Evolutionary conservation across 2,329 filamentous ascomycete genomes (phyloP).

Genomic region (Xylariaceae sp.): DNA sequence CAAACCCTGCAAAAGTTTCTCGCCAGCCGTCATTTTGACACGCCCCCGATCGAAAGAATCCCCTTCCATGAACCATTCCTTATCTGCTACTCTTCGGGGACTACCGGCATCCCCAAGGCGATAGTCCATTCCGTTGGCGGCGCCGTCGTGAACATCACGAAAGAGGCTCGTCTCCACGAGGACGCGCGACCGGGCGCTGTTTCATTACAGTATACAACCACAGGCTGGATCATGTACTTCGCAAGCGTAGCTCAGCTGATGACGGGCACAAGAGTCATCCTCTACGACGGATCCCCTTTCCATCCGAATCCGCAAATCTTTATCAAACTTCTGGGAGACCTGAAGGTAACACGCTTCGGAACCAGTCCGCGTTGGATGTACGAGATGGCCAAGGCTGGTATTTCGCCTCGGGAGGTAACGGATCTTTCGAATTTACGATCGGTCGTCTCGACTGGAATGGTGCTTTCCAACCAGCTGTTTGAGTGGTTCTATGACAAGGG

Average conservation of each 20-base stretch:
- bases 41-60: conserved; percentile 53
- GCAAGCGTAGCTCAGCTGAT: conserved; percentile 53
- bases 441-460: conserved; percentile 75
- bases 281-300: conserved; percentile 85
- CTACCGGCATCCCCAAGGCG: conserved; percentile 77
- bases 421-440: conserved; percentile 56
- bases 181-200: conserved; percentile 37
- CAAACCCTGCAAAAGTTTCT: conserved; percentile 45
- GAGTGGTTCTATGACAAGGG: conserved; percentile 71
- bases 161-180: conserved; percentile 56
- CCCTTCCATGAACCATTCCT: conserved; percentile 70
- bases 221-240: conserved; percentile 88
- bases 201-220: conserved; percentile 56
- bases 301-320: conserved; percentile 60
- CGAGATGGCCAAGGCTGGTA: conserved; percentile 59
- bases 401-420: conserved; percentile 56
- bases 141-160: conserved; percentile 46
- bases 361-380: conserved; percentile 72
- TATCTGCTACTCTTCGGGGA: conserved; percentile 74
- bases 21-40: conserved; percentile 25
- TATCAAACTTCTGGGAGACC: conserved; percentile 55
- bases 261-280: conserved; percentile 54
- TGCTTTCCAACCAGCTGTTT: conserved; percentile 68
- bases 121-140: conserved; percentile 75
- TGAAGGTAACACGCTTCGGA: conserved; percentile 66